A percentile compares a stretch with the other conserved stretches of the same genome.
Conservation (phyloP, 2,329 filamentous ascomycete species). For the Cercospora zeae-maydis region DNA sequence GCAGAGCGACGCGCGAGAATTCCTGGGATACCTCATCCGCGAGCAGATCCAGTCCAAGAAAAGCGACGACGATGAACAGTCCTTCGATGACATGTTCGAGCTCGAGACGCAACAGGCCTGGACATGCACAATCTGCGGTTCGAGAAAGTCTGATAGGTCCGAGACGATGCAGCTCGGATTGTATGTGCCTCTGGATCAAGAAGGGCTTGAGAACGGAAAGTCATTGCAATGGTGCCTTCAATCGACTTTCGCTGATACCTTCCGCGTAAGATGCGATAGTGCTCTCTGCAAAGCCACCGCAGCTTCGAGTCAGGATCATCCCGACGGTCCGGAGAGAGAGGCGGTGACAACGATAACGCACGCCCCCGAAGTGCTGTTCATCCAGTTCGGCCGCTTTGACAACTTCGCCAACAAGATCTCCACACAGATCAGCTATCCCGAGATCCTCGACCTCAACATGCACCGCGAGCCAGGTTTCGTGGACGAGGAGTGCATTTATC, state of each 20-base stretch:
- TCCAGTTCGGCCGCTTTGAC: not conserved
- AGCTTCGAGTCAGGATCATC: not conserved
- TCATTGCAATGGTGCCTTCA: not conserved
- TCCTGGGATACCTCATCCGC: constrained; percentile 10
- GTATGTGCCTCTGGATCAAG: not conserved
- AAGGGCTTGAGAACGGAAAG: not conserved
- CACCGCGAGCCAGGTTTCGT: not conserved
- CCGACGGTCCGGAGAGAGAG: not conserved
- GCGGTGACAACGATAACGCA: not conserved
- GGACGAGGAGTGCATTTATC: constrained; percentile 11
- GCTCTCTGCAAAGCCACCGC: not conserved
- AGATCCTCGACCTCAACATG: constrained; percentile 1
- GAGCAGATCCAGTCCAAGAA: not conserved
- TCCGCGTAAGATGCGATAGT: not conserved
- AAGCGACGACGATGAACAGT: not conserved
- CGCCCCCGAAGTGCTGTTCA: not conserved
- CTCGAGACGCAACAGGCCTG: constrained; percentile 1
- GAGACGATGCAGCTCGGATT: not conserved
- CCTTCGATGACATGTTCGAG: constrained; percentile 9
- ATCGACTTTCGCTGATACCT: not conserved
- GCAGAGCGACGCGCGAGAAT: constrained; percentile 10
- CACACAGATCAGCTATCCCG: not conserved
- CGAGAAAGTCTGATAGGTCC: not conserved
- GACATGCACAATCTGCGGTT: constrained; percentile 8
- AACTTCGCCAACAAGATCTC: not conserved